Evolutionary conservation across 2,329 filamentous ascomycete genomes (phyloP).

Genomic region (Colletotrichum sojae): DNA sequence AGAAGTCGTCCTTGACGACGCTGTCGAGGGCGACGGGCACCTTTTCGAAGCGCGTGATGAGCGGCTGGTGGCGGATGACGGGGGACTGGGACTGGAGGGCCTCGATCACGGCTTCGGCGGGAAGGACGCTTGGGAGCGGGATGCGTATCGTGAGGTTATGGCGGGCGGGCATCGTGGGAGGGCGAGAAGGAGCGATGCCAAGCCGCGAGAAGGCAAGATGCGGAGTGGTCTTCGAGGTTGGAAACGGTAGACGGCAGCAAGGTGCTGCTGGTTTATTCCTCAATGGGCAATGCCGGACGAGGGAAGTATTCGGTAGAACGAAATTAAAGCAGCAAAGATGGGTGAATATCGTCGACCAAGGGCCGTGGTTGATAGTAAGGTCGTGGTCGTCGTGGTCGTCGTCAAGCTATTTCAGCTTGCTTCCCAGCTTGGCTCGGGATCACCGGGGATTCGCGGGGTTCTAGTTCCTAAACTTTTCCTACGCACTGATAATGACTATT

Average conservation of each 20-base stretch:
- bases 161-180: conserved; percentile 42
- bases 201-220: not conserved
- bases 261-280: no score
- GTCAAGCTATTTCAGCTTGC: conserved; percentile 23
- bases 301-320: no score
- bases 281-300: no score
- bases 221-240: not conserved
- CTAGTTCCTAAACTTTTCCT: conserved; percentile 7
- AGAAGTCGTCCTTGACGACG: conserved; percentile 58
- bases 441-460: conserved; percentile 17
- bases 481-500: not conserved
- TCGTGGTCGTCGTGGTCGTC: not conserved
- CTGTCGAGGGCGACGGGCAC: conserved; percentile 50
- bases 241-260: not conserved
- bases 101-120: conserved; percentile 54
- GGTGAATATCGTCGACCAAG: not conserved
- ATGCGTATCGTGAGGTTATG: conserved; percentile 56
- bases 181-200: not conserved
- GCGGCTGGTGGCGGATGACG: conserved; percentile 58
- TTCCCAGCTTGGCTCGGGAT: conserved; percentile 30
- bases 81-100: conserved; percentile 57
- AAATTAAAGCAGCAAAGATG: not conserved
- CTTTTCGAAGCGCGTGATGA: conserved; percentile 53
- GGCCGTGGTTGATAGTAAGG: no score
- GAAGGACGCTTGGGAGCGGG: conserved; percentile 57